phyloP scores from a whole-genome alignment of 768 basidiomycete genomes.

The Tricholoma terreum region DNA sequence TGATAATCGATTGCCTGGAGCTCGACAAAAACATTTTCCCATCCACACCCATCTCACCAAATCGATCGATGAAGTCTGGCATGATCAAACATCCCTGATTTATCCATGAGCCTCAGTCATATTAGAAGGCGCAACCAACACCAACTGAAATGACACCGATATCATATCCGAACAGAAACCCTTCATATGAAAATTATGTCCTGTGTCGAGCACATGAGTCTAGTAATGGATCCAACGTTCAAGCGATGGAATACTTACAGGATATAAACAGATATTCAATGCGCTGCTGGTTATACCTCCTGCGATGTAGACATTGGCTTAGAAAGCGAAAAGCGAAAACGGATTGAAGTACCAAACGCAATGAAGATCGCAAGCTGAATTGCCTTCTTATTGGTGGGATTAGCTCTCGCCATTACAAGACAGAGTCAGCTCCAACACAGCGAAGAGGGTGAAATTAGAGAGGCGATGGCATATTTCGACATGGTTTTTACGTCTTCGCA shows the following conservation, averaged over 20 bases:
- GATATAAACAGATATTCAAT: background rate
- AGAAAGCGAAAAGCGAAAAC: background rate
- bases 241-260: slow-evolving; percentile 1
- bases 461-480: too few relatives aligned
- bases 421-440: slow-evolving; percentile 1
- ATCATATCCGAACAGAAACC: slow-evolving; percentile 72
- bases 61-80: slow-evolving; percentile 70
- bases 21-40: slow-evolving; percentile 53
- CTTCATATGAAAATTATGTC: slow-evolving; percentile 22
- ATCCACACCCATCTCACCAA: slow-evolving; percentile 49
- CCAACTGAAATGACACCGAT: slow-evolving; percentile 73
- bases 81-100: slow-evolving; percentile 75
- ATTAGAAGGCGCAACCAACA: background rate
- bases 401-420: slow-evolving; percentile 33
- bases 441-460: background rate
- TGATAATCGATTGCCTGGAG: slow-evolving; percentile 72
- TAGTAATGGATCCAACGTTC: background rate
- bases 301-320: background rate
- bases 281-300: slow-evolving; percentile 13
- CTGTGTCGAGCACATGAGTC: background rate
- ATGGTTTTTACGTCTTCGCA: too few relatives aligned
- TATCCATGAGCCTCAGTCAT: background rate
- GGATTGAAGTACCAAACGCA: slow-evolving; percentile 56
- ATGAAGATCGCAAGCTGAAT: slow-evolving; percentile 67
- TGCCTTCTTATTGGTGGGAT: slow-evolving; percentile 62